Base-by-base conservation (phyloP, 106 monocot genomes). In the Acorus gramineus region DNA sequence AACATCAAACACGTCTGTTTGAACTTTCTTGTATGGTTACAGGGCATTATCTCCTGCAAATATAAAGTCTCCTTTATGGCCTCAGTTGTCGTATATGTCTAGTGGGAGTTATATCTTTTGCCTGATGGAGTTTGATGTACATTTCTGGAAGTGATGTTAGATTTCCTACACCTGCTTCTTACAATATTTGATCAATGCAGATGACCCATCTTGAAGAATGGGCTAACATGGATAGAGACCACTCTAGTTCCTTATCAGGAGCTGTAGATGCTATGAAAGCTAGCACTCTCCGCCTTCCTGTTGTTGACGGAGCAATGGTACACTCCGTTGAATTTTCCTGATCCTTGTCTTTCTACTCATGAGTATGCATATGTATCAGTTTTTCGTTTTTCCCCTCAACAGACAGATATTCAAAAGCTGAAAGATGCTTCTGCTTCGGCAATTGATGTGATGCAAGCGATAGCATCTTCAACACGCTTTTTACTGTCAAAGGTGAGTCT, bases 371-470 rank as follows among this genome's bases (percentile, higher is more conserved):
- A 4, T 9, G 6, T 43, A 43, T 14, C 52, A 42, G 2, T 45
- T 3, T 50, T 3, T 0, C 28, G 54, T 9, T 14, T 77, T 68
- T 60, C 45, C 46, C 4, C 14, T 61, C 42, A 46, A 66, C 76
- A 86, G 86, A 72, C 70, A 75, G 71, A 79, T 68, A 53, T 82
- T 10, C 79, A 78, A 64, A 79, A 76, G 46, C 64, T 82, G 55
- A 73, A 79, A 59, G 67, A 67, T 74, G 75, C 86, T 59, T 70
- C 82, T 48, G 70, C 66, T 49, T 76, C 79, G 50, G 86, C 86
- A 48, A 63, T 86, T 60, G 79, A 79, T 71, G 72, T 78, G 14
- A 86, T 86, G 82, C 82, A 86, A 55, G 79, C 75, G 6, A 76
- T 82, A 52, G 70, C 66, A 63, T 66, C 66, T 10, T 86, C 82